Evolutionary conservation across 2,329 filamentous ascomycete genomes (phyloP), one percentile per base, ranked within the genome.

Genomic region (Thelonectria blattea): DNA sequence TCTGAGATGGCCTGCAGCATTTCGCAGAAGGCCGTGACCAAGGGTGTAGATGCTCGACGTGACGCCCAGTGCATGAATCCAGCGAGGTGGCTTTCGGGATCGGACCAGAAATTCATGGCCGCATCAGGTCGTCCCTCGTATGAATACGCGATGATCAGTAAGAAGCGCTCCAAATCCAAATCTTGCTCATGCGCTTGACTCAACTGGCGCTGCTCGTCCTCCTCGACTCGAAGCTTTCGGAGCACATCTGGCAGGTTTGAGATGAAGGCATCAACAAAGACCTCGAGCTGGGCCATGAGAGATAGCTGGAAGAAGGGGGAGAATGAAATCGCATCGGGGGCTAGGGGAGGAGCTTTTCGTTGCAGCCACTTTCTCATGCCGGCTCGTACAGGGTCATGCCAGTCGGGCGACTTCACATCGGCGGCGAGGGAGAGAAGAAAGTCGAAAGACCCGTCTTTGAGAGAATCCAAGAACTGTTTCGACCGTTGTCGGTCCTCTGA

Each of bases 1-100:
- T 89, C 88, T 0, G 95, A 92, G 49, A 99, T 89, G 1, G 93
- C 90, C 71, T 93, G 91, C 15, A 99, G 81, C 88, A 99, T 94
- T 73, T 98, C 94, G 75, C 95, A 99, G 69, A 98, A 99, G 12
- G 94, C 93, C 62, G 92, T 95, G 60, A 96, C 93, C 22, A 97
- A 85, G n/a, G 95, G 95, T 0, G 96, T 97, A 0, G 96, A 97
- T 62, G 96, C 93, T 69, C 95, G 85, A 68, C 92, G 90, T 3
- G 95, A 97, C n/a, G 93, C 91, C 95, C 95, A 99, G 65, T 96
- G 91, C 73, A 99, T 84, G 73, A 99, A 99, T 0, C 95, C 95
- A 64, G 93, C 91, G 32, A 99, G 81, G 68, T 97, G 97, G 72
- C 93, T 93, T 70, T 99, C 95, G 2, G 91, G 88, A 72, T 97